Evolutionary conservation across 208 protist genomes (phyloP), one percentile per base, ranked within the genome.

Genomic region (Acanthamoeba lenticulata): DNA sequence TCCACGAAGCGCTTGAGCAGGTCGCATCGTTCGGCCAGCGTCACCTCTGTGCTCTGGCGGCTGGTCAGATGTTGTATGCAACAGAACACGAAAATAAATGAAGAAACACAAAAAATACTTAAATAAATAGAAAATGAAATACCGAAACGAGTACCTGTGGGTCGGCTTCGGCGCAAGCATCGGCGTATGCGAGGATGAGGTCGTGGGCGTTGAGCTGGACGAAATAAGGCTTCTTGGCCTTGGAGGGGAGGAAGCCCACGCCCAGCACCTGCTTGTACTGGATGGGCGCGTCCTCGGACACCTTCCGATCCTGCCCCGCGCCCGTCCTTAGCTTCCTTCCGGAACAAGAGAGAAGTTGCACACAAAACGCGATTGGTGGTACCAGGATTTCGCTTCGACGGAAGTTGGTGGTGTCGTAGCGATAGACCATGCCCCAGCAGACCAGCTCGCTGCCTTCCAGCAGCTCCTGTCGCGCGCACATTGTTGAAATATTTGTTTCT

Each of bases 331-430:
- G 32, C 7, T 21, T 69, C n/a, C 17, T n/a, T 32, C n/a, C 11
- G 5, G 17, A 11, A 17, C n/a, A 32, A 27, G 17, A 55, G 74
- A 47, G 9, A 44, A 7, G 4, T 83, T 17, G 13, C 67, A 52
- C 45, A 15, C 60, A 19, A 13, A 3, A 19, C 29, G 11, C 29
- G 29, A 13, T 9, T 36, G n/a, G 29, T 7, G 9, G 1, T 81
- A 57, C 77, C 77, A 86, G 29, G 3, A 86, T 86, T 24, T 86
- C 77, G 44, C 77, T 86, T 38, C 77, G 77, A 0, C 77, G n/a
- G 44, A 60, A 86, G 77, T 86, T 86, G 44, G 77, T 86, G 24
- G 77, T 86, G 77, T 86, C 77, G 21, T 86, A 86, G 77, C 77
- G 77, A 21, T 86, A 86, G 9, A 44, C 45, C 0, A 44, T 86